Evolutionary conservation across 306 rosid species (phyloP).

Genomic region (Neltuma alba): DNA sequence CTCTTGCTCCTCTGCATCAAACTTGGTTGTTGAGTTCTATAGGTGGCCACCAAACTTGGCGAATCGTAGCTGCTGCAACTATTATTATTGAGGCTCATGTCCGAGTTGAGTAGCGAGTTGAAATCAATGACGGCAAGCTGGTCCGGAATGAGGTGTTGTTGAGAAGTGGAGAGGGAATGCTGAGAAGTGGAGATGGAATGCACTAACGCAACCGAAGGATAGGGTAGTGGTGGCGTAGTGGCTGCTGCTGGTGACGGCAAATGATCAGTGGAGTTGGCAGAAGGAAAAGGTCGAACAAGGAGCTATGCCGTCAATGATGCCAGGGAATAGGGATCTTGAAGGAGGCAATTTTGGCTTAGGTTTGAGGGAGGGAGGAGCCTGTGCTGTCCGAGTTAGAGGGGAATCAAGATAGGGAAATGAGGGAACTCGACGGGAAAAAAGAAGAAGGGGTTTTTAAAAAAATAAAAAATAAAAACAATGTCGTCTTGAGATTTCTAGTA

Average conservation of each 20-base stretch:
- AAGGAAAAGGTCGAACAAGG: too few relatives aligned
- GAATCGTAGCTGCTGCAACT: slow-evolving; percentile 67
- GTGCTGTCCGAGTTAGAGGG: too few relatives aligned
- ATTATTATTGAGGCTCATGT: slow-evolving; percentile 40
- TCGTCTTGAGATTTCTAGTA: too few relatives aligned
- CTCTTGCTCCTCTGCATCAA: slow-evolving; percentile 62
- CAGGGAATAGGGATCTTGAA: too few relatives aligned
- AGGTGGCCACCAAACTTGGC: slow-evolving; percentile 53
- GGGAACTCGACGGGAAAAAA: too few relatives aligned
- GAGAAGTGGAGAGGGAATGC: too few relatives aligned
- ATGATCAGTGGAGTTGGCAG: slow-evolving; percentile 34
- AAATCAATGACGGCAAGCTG: slow-evolving; percentile 28
- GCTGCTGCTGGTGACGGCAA: slow-evolving; percentile 3
- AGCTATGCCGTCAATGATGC: too few relatives aligned
- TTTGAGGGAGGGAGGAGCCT: too few relatives aligned
- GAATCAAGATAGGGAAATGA: too few relatives aligned
- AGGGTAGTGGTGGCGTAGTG: not conserved
- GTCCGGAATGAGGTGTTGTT: slow-evolving; percentile 21
- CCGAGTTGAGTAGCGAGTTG: slow-evolving; percentile 48
- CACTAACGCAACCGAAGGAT: slow-evolving; percentile 5
- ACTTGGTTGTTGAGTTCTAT: slow-evolving; percentile 28
- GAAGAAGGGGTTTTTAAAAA: too few relatives aligned
- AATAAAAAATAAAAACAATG: too few relatives aligned
- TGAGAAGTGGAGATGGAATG: slow-evolving; percentile 13
- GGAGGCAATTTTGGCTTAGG: too few relatives aligned